These are phyloP conservation scores for Beta vulgaris DNA, from an alignment of 148 eudicot species.

Conservation along the genomic window DNA sequence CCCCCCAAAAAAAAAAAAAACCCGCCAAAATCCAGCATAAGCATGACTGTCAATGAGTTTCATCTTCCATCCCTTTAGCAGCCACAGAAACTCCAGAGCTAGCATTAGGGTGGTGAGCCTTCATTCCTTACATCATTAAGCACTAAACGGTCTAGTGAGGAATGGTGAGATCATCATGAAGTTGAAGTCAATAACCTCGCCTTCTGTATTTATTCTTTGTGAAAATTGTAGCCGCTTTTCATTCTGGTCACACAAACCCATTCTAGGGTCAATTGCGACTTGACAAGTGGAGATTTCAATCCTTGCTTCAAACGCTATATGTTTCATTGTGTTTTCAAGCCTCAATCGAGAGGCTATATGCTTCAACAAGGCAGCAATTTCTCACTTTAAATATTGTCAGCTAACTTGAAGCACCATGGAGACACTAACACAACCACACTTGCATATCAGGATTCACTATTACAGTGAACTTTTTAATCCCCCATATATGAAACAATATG, in stretches of 20 bases:
- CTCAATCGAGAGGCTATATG: neutral
- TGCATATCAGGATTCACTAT: neutral
- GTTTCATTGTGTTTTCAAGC: neutral
- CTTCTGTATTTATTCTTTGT: neutral
- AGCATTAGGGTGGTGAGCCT: neutral
- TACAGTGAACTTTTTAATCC: neutral
- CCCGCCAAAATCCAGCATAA: neutral
- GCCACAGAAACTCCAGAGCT: neutral
- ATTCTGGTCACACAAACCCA: neutral
- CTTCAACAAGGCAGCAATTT: neutral
- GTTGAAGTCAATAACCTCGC: neutral
- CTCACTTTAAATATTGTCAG: too few species aligned
- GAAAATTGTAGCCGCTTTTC: neutral
- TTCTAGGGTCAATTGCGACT: neutral
- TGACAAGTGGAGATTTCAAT: neutral
- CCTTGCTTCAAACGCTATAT: neutral
- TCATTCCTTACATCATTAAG: neutral
- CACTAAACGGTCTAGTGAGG: neutral
- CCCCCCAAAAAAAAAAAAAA: too few species aligned
- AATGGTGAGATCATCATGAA: neutral
- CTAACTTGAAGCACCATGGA: neutral
- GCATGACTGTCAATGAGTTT: neutral
- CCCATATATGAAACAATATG: neutral
- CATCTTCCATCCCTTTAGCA: neutral
- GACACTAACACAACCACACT: neutral